phyloP scores from a whole-genome alignment of 2,329 filamentous ascomycete genomes.

The Coleophoma eucalyptorum region DNA sequence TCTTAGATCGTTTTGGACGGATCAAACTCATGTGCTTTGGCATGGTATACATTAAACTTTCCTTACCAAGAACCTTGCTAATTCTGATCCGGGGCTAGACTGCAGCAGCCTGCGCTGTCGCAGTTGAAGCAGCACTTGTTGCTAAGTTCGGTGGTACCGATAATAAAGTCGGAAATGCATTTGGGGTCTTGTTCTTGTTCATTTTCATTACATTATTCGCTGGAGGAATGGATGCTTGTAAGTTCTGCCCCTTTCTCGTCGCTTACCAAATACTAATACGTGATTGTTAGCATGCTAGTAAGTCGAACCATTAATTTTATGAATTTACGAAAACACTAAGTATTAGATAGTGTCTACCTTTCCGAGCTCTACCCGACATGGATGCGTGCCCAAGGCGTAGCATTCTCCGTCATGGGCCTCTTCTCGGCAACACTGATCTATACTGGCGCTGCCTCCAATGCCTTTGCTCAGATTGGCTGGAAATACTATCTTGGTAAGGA shows the following conservation, averaged over 20 bases:
- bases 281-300: background rate
- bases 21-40: conserved; percentile 7
- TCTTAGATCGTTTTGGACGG: conserved; percentile 10
- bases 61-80: background rate
- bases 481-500: conserved; percentile 7
- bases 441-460: conserved; percentile 1
- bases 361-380: conserved; percentile 27
- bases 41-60: conserved; percentile 1
- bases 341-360: conserved; percentile 17
- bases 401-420: conserved; percentile 22
- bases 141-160: conserved; percentile 4
- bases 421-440: conserved; percentile 6
- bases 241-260: background rate
- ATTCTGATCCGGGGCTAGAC: background rate
- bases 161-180: conserved; percentile 6
- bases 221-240: conserved; percentile 2
- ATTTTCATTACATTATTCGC: conserved; percentile 8
- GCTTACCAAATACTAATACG: background rate
- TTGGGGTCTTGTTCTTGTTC: conserved; percentile 9
- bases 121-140: conserved; percentile 4
- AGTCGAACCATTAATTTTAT: background rate
- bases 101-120: background rate
- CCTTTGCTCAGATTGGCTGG: conserved; percentile 5
- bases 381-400: conserved; percentile 24
- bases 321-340: background rate